Percentiles rank a stretch among this genome's conserved stretches.
Conservation (phyloP, 768 basidiomycete species). For the Auricularia sp. region DNA sequence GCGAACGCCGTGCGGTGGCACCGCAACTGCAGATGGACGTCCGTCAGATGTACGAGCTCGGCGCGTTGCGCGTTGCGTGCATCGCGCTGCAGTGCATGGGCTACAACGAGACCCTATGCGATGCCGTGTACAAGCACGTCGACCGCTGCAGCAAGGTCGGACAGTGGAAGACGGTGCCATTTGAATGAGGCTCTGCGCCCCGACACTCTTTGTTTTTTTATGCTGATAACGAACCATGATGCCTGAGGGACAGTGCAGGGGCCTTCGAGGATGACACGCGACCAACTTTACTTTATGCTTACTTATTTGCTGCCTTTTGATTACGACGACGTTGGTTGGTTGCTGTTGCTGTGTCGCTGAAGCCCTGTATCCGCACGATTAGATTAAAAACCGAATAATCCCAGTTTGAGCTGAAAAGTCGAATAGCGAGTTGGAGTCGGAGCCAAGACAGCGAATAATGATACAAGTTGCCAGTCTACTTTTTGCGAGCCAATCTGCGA, state of each 20-base stretch:
- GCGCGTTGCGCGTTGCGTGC: constrained; percentile 64
- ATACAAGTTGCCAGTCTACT: neutral
- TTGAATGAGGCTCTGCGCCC: neutral
- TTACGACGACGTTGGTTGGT: no score
- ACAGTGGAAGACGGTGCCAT: neutral
- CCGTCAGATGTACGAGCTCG: constrained; percentile 57
- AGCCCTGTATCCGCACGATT: no score
- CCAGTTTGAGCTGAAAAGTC: no score
- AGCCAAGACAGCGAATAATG: neutral
- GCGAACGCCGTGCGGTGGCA: constrained; percentile 61
- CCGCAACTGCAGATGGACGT: constrained; percentile 72
- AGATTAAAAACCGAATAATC: no score
- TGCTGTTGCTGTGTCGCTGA: no score
- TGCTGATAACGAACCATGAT: neutral
- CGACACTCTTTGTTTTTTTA: neutral
- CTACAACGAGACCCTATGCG: constrained; percentile 59
- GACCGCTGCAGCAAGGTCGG: neutral
- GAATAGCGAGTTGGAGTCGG: no score
- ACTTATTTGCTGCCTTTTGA: neutral
- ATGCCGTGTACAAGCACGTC: constrained; percentile 49
- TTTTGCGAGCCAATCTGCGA: constrained; percentile 24
- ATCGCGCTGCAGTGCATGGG: constrained; percentile 68
- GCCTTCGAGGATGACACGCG: neutral
- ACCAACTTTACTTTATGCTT: no score
- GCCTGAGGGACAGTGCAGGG: neutral